These are phyloP conservation scores for Microcyclospora pomicola DNA, from an alignment of 2,329 filamentous ascomycete species.

Conservation along the genomic window DNA sequence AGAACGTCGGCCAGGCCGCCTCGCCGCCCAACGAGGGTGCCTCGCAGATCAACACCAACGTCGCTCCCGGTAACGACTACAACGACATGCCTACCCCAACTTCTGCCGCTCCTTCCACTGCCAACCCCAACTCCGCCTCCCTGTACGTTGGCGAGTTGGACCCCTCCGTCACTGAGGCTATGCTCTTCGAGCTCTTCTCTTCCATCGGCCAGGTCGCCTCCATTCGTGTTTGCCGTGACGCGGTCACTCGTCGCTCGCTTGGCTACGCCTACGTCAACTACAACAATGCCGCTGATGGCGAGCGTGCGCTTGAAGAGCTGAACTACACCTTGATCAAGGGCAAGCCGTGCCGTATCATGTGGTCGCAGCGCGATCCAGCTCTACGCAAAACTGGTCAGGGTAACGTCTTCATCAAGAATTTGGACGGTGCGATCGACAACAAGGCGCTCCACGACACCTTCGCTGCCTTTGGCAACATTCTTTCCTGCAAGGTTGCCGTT, in stretches of 20 bases:
- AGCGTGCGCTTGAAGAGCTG: constrained; percentile 96
- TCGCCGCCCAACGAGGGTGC: constrained; percentile 53
- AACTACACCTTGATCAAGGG: constrained; percentile 99
- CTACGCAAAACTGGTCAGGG: constrained; percentile 98
- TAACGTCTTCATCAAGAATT: constrained; percentile 99
- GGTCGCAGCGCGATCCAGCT: constrained; percentile 98
- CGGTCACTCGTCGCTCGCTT: constrained; percentile 93
- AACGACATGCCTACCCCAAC: constrained; percentile 56
- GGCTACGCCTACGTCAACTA: constrained; percentile 99
- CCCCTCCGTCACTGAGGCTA: constrained; percentile 93
- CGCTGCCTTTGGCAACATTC: constrained; percentile 95
- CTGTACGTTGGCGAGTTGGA: constrained; percentile 99
- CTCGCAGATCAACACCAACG: constrained; percentile 56
- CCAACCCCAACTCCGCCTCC: constrained; percentile 82
- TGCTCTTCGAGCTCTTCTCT: constrained; percentile 99
- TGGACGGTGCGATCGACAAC: constrained; percentile 97
- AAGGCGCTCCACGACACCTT: constrained; percentile 99
- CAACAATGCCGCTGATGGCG: constrained; percentile 90
- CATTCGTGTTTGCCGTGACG: constrained; percentile 98
- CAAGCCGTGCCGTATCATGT: constrained; percentile 99
- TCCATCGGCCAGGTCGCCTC: constrained; percentile 98
- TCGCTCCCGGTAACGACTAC: constrained; percentile 48
- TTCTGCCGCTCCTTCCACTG: constrained; percentile 50
- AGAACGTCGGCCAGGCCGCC: constrained; percentile 52
- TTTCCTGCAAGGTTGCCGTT: constrained; percentile 98